These are phyloP conservation scores for Rhodomyrtus tomentosa DNA, from an alignment of 345 rosid genomes.

Conservation along the genomic window DNA sequence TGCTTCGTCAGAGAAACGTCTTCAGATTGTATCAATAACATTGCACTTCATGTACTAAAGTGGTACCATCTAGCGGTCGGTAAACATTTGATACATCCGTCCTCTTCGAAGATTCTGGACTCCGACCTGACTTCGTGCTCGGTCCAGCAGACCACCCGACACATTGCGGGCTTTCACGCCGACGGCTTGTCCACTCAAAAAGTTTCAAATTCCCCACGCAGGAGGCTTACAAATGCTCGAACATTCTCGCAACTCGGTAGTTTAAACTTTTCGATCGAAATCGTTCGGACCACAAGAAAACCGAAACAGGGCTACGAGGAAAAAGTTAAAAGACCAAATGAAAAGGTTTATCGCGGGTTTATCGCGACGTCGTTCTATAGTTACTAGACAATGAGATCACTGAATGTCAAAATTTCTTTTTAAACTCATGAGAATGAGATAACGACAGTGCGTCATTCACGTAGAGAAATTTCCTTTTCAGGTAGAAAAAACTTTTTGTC, in stretches of 20 bases:
- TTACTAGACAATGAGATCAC: not conserved
- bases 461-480: not conserved
- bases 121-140: not conserved
- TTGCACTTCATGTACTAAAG: not conserved
- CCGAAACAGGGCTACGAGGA: not conserved
- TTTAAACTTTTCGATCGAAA: not conserved
- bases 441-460: not conserved
- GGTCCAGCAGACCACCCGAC: accelerated
- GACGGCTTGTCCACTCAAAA: not conserved
- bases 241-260: not conserved
- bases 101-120: not conserved
- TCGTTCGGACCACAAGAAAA: not conserved
- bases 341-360: not conserved
- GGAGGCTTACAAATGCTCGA: not conserved
- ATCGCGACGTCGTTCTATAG: no score
- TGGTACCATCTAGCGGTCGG: not conserved
- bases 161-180: not conserved
- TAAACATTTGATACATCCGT: not conserved
- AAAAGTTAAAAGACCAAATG: not conserved
- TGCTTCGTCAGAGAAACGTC: not conserved
- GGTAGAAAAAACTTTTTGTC: not conserved
- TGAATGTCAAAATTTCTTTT: not conserved
- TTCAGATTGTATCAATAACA: not conserved
- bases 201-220: not conserved
- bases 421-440: not conserved